Conservation (phyloP, 2,329 filamentous ascomycete species). For the Sporothrix variecibatus region DNA sequence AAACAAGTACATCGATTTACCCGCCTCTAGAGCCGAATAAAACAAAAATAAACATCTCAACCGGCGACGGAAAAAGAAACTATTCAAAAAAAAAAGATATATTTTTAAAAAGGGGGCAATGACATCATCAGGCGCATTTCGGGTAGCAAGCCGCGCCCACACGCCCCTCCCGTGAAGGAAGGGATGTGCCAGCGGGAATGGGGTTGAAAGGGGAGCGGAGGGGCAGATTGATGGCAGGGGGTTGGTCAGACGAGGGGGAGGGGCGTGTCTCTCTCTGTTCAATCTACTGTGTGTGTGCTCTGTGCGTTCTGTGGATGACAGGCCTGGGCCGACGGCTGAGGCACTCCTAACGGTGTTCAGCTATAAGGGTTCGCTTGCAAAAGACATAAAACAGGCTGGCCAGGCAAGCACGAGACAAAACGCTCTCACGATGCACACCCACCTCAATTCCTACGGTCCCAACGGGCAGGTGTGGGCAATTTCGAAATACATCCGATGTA, state of each 20-base stretch:
- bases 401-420: not conserved
- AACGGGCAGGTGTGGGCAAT: not conserved
- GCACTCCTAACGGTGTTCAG: too few species aligned
- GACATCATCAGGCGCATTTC: not conserved
- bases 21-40: not conserved
- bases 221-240: not conserved
- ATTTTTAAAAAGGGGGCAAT: not conserved
- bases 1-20: not conserved
- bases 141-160: conserved; percentile 9
- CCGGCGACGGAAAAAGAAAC: not conserved
- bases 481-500: not conserved
- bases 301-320: not conserved
- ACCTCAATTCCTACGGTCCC: not conserved
- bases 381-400: not conserved
- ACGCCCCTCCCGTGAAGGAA: not conserved
- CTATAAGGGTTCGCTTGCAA: not conserved
- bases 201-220: not conserved
- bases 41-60: not conserved
- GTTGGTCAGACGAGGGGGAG: not conserved
- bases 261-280: not conserved
- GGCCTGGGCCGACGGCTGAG: not conserved
- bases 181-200: not conserved
- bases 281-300: not conserved
- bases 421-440: not conserved
- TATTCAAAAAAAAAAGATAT: not conserved